phyloP scores from a whole-genome alignment of 176 grass and related monocot species.

The Eremochloa ophiuroides region DNA sequence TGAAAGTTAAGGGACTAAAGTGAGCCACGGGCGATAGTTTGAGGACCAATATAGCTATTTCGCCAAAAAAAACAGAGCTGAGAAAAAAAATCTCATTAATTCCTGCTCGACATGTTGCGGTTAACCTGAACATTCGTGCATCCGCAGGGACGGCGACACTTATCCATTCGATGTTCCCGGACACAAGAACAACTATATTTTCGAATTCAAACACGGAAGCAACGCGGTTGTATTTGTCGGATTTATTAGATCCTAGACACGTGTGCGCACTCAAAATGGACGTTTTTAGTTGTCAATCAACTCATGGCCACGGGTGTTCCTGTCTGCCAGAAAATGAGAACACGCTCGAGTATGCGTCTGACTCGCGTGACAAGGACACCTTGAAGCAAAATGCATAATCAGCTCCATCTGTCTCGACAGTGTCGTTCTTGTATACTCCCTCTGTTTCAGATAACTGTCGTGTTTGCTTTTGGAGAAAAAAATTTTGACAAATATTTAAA shows the following conservation, averaged over 20 bases:
- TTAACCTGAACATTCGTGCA: not conserved
- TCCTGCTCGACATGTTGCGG: not conserved
- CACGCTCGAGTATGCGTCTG: not conserved
- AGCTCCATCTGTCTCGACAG: too few relatives aligned
- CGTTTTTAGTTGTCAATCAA: not conserved
- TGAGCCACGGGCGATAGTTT: too few relatives aligned
- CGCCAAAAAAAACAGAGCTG: too few relatives aligned
- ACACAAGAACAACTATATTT: not conserved
- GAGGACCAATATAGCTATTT: too few relatives aligned
- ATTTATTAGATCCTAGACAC: not conserved
- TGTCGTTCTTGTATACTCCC: too few relatives aligned
- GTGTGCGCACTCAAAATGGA: not conserved
- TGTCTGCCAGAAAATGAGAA: not conserved
- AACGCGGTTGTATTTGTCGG: not conserved
- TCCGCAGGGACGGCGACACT: not conserved
- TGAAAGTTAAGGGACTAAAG: too few relatives aligned
- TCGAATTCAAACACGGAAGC: conserved; percentile 3
- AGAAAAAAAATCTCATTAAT: too few relatives aligned
- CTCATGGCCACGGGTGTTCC: not conserved
- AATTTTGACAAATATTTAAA: too few relatives aligned
- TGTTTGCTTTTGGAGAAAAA: too few relatives aligned
- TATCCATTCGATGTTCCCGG: not conserved
- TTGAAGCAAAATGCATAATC: not conserved
- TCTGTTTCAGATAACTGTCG: too few relatives aligned
- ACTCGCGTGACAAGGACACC: not conserved